Percentiles rank a stretch among this genome's conserved stretches.
These are phyloP conservation scores for Lanmaoa rubissima DNA, from an alignment of 768 basidiomycete genomes.

Conservation along the genomic window DNA sequence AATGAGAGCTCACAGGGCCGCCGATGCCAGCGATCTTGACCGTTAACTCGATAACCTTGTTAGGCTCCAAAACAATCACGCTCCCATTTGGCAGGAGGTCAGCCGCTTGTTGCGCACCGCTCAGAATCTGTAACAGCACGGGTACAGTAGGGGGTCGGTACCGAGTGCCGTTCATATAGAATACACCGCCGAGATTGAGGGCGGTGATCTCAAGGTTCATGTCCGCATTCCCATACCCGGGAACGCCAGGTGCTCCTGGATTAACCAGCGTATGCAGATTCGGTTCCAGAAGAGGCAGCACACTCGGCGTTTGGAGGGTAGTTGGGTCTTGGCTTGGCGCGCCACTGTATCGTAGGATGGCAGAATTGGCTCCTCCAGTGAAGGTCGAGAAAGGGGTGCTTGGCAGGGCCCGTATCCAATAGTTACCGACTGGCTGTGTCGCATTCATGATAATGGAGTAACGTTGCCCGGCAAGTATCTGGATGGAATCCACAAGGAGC, in stretches of 20 bases:
- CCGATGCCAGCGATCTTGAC: slow-evolving; percentile 2
- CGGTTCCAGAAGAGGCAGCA: slow-evolving; percentile 32
- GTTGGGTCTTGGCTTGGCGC: slow-evolving; percentile 40
- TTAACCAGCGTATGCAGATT: slow-evolving; percentile 24
- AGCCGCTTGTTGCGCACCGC: slow-evolving; percentile 36
- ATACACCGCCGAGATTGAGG: slow-evolving; percentile 5
- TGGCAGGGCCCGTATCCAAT: slow-evolving; percentile 50
- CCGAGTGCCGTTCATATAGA: slow-evolving; percentile 14
- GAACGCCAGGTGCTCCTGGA: slow-evolving; percentile 39
- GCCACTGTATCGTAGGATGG: slow-evolving; percentile 51
- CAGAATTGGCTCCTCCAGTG: slow-evolving; percentile 48
- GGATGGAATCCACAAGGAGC: slow-evolving; percentile 39
- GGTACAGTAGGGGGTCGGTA: slow-evolving; percentile 36
- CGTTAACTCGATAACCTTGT: slow-evolving; percentile 31
- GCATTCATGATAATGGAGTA: slow-evolving; percentile 45
- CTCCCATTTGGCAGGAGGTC: slow-evolving; percentile 27
- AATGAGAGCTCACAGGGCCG: slow-evolving; percentile 23
- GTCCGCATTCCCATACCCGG: slow-evolving; percentile 40
- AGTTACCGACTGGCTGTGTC: slow-evolving; percentile 46
- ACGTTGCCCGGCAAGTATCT: slow-evolving; percentile 36
- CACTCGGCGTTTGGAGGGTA: slow-evolving; percentile 26
- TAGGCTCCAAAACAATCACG: slow-evolving; percentile 23
- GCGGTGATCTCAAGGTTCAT: slow-evolving; percentile 31
- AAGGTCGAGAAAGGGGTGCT: slow-evolving; percentile 22
- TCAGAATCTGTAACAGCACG: slow-evolving; percentile 44